Conservation (phyloP, 2,329 filamentous ascomycete genomes). For the Talaromyces sp. region DNA sequence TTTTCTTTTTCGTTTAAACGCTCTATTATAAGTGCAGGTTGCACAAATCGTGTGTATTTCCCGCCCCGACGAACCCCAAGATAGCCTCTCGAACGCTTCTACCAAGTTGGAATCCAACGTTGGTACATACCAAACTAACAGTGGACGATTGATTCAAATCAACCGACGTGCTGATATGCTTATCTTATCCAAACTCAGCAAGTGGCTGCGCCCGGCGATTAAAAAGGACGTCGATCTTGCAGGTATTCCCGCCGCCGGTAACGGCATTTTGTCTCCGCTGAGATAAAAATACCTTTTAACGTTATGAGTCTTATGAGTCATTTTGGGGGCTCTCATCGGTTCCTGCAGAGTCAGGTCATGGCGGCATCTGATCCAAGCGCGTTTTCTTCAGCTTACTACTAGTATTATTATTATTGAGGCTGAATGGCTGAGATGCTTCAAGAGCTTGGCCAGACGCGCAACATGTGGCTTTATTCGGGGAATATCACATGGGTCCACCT, state of each 20-base stretch:
- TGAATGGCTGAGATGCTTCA: background rate
- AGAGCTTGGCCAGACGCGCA: background rate
- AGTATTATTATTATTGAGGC: background rate
- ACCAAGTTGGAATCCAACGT: background rate
- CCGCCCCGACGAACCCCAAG: background rate
- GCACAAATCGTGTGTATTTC: background rate
- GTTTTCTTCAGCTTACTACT: no score
- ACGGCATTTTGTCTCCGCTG: background rate
- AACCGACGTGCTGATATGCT: background rate
- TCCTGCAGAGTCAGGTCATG: background rate
- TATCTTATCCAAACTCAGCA: background rate
- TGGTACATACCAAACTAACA: background rate
- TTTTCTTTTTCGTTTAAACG: no score
- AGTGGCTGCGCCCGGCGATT: background rate
- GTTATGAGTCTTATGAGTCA: background rate
- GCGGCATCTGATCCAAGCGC: background rate
- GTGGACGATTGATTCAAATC: background rate
- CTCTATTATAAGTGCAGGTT: no score
- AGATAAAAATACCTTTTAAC: background rate
- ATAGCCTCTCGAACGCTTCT: background rate
- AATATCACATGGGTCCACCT: background rate
- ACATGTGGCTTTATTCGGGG: background rate
- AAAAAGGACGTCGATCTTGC: background rate
- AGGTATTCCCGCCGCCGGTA: background rate
- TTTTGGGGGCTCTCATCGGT: background rate